Conservation (phyloP, 305 asterid species). For the Fraxinus velutina region DNA sequence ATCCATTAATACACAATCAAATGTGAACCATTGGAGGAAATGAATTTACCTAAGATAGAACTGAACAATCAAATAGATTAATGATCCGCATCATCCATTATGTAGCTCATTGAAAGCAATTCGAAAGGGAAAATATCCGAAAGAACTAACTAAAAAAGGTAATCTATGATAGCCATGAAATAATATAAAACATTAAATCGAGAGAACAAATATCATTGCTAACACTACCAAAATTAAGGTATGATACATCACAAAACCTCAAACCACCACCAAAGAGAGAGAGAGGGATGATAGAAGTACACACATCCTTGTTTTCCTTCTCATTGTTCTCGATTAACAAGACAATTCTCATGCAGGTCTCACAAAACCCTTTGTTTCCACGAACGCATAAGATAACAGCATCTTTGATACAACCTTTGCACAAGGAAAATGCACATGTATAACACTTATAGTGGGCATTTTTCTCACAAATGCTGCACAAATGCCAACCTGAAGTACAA, state of each 20-base stretch:
- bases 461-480: slow-evolving; percentile 89
- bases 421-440: slow-evolving; percentile 85
- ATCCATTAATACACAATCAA: background rate
- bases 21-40: background rate
- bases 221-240: slow-evolving; percentile 15
- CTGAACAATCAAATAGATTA: background rate
- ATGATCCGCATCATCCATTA: background rate
- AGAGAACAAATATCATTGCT: slow-evolving; percentile 10
- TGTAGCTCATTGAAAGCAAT: background rate
- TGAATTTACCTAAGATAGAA: background rate
- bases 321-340: slow-evolving; percentile 62
- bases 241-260: slow-evolving; percentile 9
- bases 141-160: background rate
- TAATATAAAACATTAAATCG: background rate
- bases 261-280: slow-evolving; percentile 7
- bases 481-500: slow-evolving; percentile 87
- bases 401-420: slow-evolving; percentile 83
- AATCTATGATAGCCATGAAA: background rate
- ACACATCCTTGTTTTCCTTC: slow-evolving; percentile 53
- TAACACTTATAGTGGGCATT: slow-evolving; percentile 84
- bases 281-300: slow-evolving; percentile 26
- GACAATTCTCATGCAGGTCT: slow-evolving; percentile 78
- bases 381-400: slow-evolving; percentile 62
- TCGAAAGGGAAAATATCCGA: background rate
- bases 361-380: slow-evolving; percentile 95